Evolutionary conservation across 2,329 filamentous ascomycete species (phyloP), one percentile per base, ranked within the genome.

Genomic region (Samsoniella hepiali): DNA sequence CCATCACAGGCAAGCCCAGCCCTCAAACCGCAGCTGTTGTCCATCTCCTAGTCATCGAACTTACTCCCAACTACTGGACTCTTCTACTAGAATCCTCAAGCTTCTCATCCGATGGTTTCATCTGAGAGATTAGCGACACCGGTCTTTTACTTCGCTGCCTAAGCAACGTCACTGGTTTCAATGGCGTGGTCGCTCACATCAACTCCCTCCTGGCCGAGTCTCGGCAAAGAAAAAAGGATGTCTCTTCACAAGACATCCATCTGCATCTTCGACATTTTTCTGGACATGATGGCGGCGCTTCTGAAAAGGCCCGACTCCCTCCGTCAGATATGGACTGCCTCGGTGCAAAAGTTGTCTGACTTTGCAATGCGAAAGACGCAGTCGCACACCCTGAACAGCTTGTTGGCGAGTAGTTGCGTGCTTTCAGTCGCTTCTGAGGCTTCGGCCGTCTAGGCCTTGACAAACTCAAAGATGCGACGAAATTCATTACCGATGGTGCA

Each of bases 51-150:
- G 86, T 96, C 64, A 88, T 84, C 17, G 85, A 88, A 38, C 93
- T 90, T 34, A 79, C 92, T 7, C 90, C 91, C 1, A 91, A 93
- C 71, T 96, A 94, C 75, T 98, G 95, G 94, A 72, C 80, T 3
- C 70, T 86, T 9, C 71, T 94, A n/a, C 76, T 79, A 45, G 81
- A 84, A 64, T 77, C 76, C n/a, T 34, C 72, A 34, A 64, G 68
- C 3, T 45, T 66, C 29, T 63, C 64, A 11, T 65, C 61, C 45
- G 44, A 56, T 6, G 56, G 67, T 36, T 11, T 58, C 36, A 45
- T 32, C 3, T 64, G 60, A 31, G 68, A 64, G 57, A 68, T 73
- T 67, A 69, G 68, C 31, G 82, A 83, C 45, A 68, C 80, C 1
- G 73, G 76, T 47, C 74, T 84, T 2, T 76, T 98, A 17, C 68